Base-by-base conservation (phyloP, 257 asterid species). In the Nicotiana benthamiana region DNA sequence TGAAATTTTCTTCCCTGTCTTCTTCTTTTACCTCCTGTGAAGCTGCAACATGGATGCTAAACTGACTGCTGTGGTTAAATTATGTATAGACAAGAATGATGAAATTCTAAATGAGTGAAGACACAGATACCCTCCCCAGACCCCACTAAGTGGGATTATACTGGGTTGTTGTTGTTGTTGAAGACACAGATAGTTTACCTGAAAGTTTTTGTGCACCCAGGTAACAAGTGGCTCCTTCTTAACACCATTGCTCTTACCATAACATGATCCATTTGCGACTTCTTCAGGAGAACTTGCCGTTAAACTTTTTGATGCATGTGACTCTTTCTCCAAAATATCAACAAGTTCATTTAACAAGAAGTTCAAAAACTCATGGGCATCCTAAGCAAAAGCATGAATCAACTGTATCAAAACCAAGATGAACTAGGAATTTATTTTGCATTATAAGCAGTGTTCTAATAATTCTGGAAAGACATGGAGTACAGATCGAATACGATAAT, bases 351-450 rank as follows among this genome's bases (percentile, higher is more conserved):
- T 94, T 15, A 94, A 88, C 87, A 93, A 82, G 84, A 86, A 94
- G 90, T 94, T 94, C 88, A 94, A 84, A 83, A 94, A 94, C 82
- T 94, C 98, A 84, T 94, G 98, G 67, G 98, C 98, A 76, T 94
- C 97, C 98, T 94, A 86, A 84, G 80, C 9, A 87, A 59, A 52
- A 81, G 61, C 27, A 80, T 66, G 63, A 16, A 5, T 59, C 80
- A 61, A 66, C 72, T 81, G 60, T 65, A 79, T 54, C 36, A 36
- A 26, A 79, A 66, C 63, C 17, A n/a, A 46, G 30, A 43, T 16
- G 17, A 17, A 24, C 51, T 40, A 43, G 82, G 9, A 43, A 60
- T 17, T 62, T 9, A 54, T 62, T 40, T 61, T 16, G 48, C 54
- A 43, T 40, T 4, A 74, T 43, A 52, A 10, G 2, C 24, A 46